A percentile compares a stretch with the other conserved stretches of the same genome.
Evolutionary conservation across 306 rosid genomes (phyloP).

Genomic region (Geum urbanum): DNA sequence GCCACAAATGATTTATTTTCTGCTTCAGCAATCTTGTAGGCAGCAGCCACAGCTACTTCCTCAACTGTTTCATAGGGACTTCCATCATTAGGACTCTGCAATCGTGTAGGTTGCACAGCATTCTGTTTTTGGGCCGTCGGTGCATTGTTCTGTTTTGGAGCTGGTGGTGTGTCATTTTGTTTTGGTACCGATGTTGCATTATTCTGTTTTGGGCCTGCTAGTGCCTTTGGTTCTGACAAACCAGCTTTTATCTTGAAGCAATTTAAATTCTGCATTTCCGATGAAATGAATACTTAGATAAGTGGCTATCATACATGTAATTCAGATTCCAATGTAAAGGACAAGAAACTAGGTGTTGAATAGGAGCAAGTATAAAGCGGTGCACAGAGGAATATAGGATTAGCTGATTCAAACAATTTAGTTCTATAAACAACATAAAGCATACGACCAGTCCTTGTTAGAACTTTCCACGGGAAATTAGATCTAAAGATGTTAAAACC

Average conservation of each 20-base stretch:
- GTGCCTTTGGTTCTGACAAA: conserved; percentile 11
- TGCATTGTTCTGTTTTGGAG: background rate
- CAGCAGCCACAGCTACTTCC: conserved; percentile 29
- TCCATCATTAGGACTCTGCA: background rate
- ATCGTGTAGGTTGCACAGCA: conserved; percentile 22
- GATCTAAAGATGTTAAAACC: background rate
- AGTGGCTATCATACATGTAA: background rate
- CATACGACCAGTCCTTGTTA: background rate
- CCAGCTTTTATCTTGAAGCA: conserved; percentile 32
- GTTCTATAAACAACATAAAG: background rate
- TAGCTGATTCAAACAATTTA: background rate
- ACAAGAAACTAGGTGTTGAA: background rate
- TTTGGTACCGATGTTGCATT: background rate
- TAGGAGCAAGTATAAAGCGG: background rate
- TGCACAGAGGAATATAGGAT: background rate
- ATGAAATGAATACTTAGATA: background rate
- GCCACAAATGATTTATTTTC: conserved; percentile 37
- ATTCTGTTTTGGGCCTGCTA: background rate
- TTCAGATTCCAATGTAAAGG: conserved; percentile 1
- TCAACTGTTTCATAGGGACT: conserved; percentile 16
- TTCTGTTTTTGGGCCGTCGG: conserved; percentile 11
- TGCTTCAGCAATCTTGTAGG: conserved; percentile 41
- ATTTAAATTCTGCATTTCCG: conserved; percentile 28
- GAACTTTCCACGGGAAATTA: background rate
- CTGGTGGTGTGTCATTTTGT: background rate